These are phyloP conservation scores for Phlyctochytrium bullatum DNA, from an alignment of 192 early-diverging fungal genomes.

Conservation along the genomic window DNA sequence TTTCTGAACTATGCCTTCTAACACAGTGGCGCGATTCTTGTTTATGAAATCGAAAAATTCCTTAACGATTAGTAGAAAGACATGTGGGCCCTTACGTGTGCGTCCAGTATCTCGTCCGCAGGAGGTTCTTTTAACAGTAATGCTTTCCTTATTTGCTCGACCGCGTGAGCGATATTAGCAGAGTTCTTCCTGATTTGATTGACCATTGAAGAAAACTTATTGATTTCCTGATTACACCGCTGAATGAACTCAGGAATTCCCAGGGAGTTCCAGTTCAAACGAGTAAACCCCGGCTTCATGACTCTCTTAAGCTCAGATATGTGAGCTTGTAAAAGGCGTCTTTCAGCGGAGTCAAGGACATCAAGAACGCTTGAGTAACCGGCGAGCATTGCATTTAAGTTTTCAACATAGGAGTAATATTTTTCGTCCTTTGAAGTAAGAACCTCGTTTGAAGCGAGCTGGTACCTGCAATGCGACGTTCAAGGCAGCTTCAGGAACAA, in stretches of 20 bases:
- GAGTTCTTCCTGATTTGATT: constrained; percentile 63
- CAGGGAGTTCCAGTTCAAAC: constrained; percentile 64
- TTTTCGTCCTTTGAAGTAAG: constrained; percentile 50
- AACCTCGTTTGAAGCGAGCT: constrained; percentile 5
- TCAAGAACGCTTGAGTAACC: constrained; percentile 48
- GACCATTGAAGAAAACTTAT: constrained; percentile 60
- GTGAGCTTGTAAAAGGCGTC: constrained; percentile 48
- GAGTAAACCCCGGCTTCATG: constrained; percentile 61
- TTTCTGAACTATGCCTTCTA: constrained; percentile 52
- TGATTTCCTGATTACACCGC: constrained; percentile 60
- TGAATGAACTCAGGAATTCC: constrained; percentile 63
- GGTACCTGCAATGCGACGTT: constrained; percentile 60
- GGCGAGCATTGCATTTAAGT: constrained; percentile 52
- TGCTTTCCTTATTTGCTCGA: constrained; percentile 50
- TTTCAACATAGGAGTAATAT: constrained; percentile 56
- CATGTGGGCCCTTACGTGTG: constrained; percentile 40
- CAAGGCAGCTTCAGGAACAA: constrained; percentile 57
- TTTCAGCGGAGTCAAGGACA: constrained; percentile 51
- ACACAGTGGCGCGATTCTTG: constrained; percentile 40
- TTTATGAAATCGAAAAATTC: constrained; percentile 64
- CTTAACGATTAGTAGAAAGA: constrained; percentile 15
- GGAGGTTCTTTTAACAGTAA: constrained; percentile 50
- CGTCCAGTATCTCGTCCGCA: constrained; percentile 49
- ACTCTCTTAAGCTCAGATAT: constrained; percentile 58
- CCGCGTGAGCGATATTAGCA: constrained; percentile 52